Evolutionary conservation across 306 rosid genomes (phyloP), one percentile per base, ranked within the genome.

Genomic region (Oxytropis ochrocephala): DNA sequence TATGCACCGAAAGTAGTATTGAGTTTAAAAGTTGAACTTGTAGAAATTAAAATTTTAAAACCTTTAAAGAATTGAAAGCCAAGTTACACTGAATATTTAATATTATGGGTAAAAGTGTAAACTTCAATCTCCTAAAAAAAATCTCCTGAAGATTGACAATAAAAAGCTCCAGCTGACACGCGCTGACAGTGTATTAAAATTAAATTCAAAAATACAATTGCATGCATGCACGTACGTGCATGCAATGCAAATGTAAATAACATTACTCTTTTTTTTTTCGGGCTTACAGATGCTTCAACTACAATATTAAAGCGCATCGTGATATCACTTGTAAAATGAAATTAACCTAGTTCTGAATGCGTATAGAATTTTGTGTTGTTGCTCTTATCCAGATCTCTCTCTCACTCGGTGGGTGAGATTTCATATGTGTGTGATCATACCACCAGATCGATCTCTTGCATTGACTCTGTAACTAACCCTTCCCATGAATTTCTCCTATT

Each of bases 371-470:
- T 24, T 2, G 29, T 59, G 70, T 38, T 52, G 7, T 11, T 35
- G 64, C 24, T 48, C 55, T 21, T 35, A 42, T 47, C 30, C 8
- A 33, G 39, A 7, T n/a, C n/a, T 61, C 29, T 58, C 49, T 58
- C 58, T 81, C 79, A 43, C 70, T 61, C 41, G 3, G 58, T 13
- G 59, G 14, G 32, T 47, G 69, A 54, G 17, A 8, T 12, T 46
- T 18, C 52, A 59, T 24, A 13, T 21, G 49, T 62, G 24, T 59
- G 36, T 50, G 12, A 36, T 35, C 32, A 78, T 69, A n/a, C n/a
- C n/a, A 48, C 16, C 72, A 71, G 73, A 78, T 82, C 83, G 73
- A 78, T 82, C 83, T 75, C 78, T 10, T 53, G 57, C 74, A 70
- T 74, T 78, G 82, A 82, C 80, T 69, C 6, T 57, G 78, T 70